Evolutionary conservation across 257 asterid genomes (phyloP).

Genomic region (Henckelia pumila): DNA sequence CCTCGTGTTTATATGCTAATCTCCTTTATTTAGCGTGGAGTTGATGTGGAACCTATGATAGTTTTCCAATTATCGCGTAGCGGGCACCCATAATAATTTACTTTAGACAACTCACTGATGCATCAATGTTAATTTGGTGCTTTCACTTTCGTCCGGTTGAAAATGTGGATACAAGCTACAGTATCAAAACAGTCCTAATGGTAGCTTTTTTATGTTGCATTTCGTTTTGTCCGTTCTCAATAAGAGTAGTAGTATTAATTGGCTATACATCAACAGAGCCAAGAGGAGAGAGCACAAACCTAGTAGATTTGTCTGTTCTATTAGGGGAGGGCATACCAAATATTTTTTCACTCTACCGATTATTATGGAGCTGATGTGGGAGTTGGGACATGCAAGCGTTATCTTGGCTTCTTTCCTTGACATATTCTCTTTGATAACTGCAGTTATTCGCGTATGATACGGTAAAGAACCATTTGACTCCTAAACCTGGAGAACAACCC

Average conservation of each 20-base stretch:
- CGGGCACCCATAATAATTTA: background rate
- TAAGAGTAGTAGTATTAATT: background rate
- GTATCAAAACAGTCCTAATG: background rate
- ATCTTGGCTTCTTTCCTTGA: background rate
- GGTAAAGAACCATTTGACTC: conserved; percentile 35
- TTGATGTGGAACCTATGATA: too few relatives aligned
- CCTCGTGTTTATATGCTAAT: too few relatives aligned
- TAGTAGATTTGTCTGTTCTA: too few relatives aligned
- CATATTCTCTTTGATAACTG: background rate
- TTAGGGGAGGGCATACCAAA: background rate
- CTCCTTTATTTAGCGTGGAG: too few relatives aligned
- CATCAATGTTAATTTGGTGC: background rate
- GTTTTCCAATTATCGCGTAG: background rate
- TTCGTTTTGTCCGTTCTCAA: background rate
- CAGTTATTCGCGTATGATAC: conserved; percentile 44
- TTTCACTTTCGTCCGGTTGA: background rate
- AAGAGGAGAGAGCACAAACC: background rate
- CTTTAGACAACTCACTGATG: background rate
- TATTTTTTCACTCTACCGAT: too few relatives aligned
- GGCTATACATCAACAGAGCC: background rate
- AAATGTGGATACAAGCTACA: too few relatives aligned
- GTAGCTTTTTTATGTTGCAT: background rate
- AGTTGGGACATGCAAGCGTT: background rate
- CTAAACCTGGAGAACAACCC: conserved; percentile 39
- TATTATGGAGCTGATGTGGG: background rate